Conservation (phyloP, 176 grass and related monocot species). For the Phragmites australis region DNA sequence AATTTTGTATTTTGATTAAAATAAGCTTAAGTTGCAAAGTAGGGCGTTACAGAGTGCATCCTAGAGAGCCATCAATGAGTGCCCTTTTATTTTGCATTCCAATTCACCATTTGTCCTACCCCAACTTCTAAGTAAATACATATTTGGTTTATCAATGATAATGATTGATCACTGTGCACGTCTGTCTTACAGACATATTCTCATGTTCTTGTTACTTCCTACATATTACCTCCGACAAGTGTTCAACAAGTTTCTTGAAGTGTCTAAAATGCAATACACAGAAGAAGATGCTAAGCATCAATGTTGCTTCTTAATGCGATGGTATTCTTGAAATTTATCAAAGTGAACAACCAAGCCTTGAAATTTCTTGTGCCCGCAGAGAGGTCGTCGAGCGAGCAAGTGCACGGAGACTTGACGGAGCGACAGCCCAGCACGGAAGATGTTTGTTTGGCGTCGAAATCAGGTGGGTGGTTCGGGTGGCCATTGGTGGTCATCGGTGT, state of each 20-base stretch:
- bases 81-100: not conserved
- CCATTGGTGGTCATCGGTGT: too few relatives aligned
- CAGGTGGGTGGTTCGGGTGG: too few relatives aligned
- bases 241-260: not conserved
- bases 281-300: not conserved
- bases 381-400: too few relatives aligned
- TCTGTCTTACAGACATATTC: conserved; percentile 50
- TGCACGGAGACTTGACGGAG: too few relatives aligned
- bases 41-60: not conserved
- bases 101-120: not conserved
- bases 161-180: not conserved
- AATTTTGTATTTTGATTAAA: too few relatives aligned
- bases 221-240: not conserved
- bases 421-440: too few relatives aligned
- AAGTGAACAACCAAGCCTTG: not conserved
- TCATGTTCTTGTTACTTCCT: conserved; percentile 53
- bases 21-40: too few relatives aligned
- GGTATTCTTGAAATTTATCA: not conserved
- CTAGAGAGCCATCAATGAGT: not conserved
- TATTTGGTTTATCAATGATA: not conserved
- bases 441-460: too few relatives aligned
- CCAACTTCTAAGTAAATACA: too few relatives aligned
- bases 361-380: too few relatives aligned
- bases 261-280: not conserved
- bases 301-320: not conserved